Evolutionary conservation across 176 grass and related monocot species (phyloP).

Genomic region (Aegilops sharonensis): DNA sequence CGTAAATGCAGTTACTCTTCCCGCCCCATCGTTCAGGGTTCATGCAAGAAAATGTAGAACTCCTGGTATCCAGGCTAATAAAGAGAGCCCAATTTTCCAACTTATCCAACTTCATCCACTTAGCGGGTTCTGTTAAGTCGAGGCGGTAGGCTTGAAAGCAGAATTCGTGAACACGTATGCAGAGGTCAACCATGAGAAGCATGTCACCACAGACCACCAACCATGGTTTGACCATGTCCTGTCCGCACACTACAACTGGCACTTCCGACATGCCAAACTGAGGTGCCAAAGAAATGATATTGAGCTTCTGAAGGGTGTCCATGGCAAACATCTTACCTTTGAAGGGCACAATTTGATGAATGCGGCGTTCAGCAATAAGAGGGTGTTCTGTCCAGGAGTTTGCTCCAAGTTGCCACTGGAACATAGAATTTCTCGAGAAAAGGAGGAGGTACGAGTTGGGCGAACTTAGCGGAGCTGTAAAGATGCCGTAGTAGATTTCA

Average conservation of each 20-base stretch:
- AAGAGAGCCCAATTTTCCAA: constrained; percentile 53
- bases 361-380: not conserved
- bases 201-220: too few species aligned
- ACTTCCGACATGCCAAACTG: constrained; percentile 18
- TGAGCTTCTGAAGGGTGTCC: constrained; percentile 9
- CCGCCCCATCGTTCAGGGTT: too few species aligned
- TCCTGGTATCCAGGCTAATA: not conserved
- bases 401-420: constrained; percentile 42
- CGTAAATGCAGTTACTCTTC: too few species aligned
- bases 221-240: too few species aligned
- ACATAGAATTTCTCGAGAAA: constrained; percentile 12
- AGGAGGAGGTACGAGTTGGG: constrained; percentile 40
- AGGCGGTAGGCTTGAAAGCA: constrained; percentile 29
- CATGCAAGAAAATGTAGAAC: too few species aligned
- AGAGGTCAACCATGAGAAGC: too few species aligned
- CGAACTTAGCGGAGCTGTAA: constrained; percentile 41
- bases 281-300: constrained; percentile 23
- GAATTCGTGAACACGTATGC: too few species aligned
- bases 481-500: constrained; percentile 22
- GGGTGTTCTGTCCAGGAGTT: constrained; percentile 23
- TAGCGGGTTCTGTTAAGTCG: constrained; percentile 18
- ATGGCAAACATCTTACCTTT: constrained; percentile 18
- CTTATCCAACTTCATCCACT: constrained; percentile 34
- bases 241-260: not conserved
- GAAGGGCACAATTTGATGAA: constrained; percentile 36